A percentile compares a stretch with the other conserved stretches of the same genome.
Evolutionary conservation across 2,329 filamentous ascomycete species (phyloP).

Genomic region (Raffaelea deltoideospora): DNA sequence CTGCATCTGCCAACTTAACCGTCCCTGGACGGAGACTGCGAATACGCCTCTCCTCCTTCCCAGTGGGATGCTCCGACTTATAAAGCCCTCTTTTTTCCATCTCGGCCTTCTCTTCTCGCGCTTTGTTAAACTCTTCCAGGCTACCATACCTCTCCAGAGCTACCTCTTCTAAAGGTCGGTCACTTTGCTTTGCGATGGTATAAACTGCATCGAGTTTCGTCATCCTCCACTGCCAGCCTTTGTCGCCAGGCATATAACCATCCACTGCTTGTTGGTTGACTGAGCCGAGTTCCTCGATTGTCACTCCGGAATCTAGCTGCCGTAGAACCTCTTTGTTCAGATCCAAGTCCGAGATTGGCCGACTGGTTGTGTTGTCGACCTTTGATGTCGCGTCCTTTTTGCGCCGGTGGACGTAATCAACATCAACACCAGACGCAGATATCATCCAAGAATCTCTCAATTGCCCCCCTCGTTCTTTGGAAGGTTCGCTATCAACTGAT

Average conservation of each 20-base stretch:
- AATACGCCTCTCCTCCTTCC: slow-evolving; percentile 44
- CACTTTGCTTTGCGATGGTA: slow-evolving; percentile 57
- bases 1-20: background rate
- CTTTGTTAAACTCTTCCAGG: slow-evolving; percentile 77
- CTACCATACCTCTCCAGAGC: slow-evolving; percentile 71
- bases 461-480: slow-evolving; percentile 34
- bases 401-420: slow-evolving; percentile 64
- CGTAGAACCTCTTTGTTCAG: slow-evolving; percentile 55
- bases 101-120: slow-evolving; percentile 84
- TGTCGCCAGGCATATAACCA: slow-evolving; percentile 71
- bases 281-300: slow-evolving; percentile 30
- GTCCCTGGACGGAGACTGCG: background rate
- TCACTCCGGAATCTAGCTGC: slow-evolving; percentile 40
- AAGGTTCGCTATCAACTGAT: no score
- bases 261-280: slow-evolving; percentile 44
- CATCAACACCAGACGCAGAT: slow-evolving; percentile 61
- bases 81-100: slow-evolving; percentile 71
- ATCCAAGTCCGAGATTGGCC: slow-evolving; percentile 70
- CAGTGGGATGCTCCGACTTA: slow-evolving; percentile 70
- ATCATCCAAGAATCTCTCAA: slow-evolving; percentile 92
- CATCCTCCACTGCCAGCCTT: slow-evolving; percentile 90
- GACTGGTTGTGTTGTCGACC: slow-evolving; percentile 39
- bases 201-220: slow-evolving; percentile 83
- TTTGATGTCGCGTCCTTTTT: slow-evolving; percentile 16
- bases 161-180: slow-evolving; percentile 62